Evolutionary conservation across 192 early-diverging fungal genomes (phyloP).

Genomic region (Umbelopsis sp.): DNA sequence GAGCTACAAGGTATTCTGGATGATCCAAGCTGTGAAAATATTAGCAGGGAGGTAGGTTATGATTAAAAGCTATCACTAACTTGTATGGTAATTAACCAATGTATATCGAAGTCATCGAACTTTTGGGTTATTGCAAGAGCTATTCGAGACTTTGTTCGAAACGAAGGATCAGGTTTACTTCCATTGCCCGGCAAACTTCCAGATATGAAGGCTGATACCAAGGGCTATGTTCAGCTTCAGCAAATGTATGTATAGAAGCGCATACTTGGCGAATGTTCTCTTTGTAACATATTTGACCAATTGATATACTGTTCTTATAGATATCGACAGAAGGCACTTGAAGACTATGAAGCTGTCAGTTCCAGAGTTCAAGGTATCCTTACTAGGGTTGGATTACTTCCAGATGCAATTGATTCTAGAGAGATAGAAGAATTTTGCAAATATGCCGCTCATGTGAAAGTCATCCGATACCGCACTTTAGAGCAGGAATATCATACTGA

Average conservation of each 20-base stretch:
- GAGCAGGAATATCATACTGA: constrained; percentile 53
- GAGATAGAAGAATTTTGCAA: constrained; percentile 85
- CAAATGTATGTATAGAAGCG: constrained; percentile 59
- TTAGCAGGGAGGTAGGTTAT: constrained; percentile 53
- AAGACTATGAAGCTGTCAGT: constrained; percentile 59
- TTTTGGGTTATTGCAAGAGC: constrained; percentile 91
- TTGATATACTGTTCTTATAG: constrained; percentile 27
- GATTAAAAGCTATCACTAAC: neutral
- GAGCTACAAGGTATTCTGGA: constrained; percentile 55
- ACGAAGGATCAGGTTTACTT: constrained; percentile 69
- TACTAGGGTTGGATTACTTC: constrained; percentile 44
- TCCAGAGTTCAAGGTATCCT: constrained; percentile 51
- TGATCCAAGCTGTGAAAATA: constrained; percentile 49
- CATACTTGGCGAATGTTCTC: neutral
- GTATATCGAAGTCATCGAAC: constrained; percentile 48
- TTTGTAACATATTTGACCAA: neutral
- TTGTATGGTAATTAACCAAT: constrained; percentile 18
- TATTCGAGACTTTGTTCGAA: constrained; percentile 74
- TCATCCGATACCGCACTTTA: constrained; percentile 66
- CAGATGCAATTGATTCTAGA: constrained; percentile 58
- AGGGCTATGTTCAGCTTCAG: constrained; percentile 82
- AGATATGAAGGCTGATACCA: constrained; percentile 97
- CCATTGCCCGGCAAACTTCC: constrained; percentile 88
- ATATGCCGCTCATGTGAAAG: constrained; percentile 66
- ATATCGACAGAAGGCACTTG: constrained; percentile 79